Evolutionary conservation across 495 filamentous ascomycete genomes (phyloP).

Genomic region (Penicillium maclennaniae): DNA sequence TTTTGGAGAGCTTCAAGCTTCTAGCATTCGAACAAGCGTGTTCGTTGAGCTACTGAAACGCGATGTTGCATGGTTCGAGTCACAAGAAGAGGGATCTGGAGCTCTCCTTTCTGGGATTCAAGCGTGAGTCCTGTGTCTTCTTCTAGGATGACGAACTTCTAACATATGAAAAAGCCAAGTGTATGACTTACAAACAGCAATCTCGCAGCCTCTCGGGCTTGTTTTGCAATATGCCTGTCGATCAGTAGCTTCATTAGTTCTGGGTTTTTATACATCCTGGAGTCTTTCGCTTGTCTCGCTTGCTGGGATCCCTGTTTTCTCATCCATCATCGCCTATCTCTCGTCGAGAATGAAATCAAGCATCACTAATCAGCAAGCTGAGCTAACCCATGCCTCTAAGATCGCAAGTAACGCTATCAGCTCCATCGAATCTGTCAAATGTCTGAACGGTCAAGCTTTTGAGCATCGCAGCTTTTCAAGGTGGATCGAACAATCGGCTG

Average conservation of each 20-base stretch:
- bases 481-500: constrained; percentile 56
- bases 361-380: constrained; percentile 63
- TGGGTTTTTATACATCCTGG: constrained; percentile 80
- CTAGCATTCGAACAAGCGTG: constrained; percentile 55
- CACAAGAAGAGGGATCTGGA: constrained; percentile 63
- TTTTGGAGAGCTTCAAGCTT: constrained; percentile 79
- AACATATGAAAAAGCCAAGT: constrained; percentile 57
- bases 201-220: constrained; percentile 73
- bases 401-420: constrained; percentile 62
- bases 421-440: constrained; percentile 84
- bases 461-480: constrained; percentile 63
- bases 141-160: neutral
- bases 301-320: constrained; percentile 66
- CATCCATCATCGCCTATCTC: constrained; percentile 53
- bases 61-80: constrained; percentile 82
- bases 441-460: constrained; percentile 70
- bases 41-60: constrained; percentile 67
- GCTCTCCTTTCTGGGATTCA: constrained; percentile 68
- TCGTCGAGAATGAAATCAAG: constrained; percentile 58
- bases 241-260: constrained; percentile 55
- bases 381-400: constrained; percentile 70
- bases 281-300: constrained; percentile 80
- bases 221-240: constrained; percentile 58
- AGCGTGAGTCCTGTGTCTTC: constrained; percentile 54
- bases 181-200: constrained; percentile 75